Evolutionary conservation across 345 rosid genomes (phyloP), one percentile per base, ranked within the genome.

Genomic region (Camelina laxa): DNA sequence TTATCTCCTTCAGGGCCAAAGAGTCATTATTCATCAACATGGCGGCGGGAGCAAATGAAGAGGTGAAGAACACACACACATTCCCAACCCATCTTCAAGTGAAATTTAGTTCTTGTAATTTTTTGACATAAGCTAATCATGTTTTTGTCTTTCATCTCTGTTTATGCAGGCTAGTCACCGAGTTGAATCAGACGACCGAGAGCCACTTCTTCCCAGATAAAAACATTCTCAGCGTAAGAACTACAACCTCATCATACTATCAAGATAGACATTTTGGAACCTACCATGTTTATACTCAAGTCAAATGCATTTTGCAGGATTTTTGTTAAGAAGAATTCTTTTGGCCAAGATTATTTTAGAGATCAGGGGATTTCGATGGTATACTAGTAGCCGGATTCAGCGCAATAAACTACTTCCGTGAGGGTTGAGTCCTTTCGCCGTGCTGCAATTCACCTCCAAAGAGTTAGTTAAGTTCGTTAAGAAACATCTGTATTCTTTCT

Each of bases 31-130:
- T 94, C 75, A 69, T 94, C 65, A 82, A 91, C 79, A 87, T 94
- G 85, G 80, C 98, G 67, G 97, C 89, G 5, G 97, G 93, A 73
- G 95, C 98, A 74, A 88, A 88, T 69, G 93, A 88, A 74, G 98
- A 90, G 88, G 98, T 94, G 59, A 31, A 65, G 19, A 57, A 42
- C 19, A 54, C 31, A 53, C 9, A 55, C 35, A 54, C 7, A 56
- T 24, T 15, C 50, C 3, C 19, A 22, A 16, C 24, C 3, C 27
- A 24, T 4, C 4, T 16, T 58, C 21, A 8, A 1, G 20, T 9
- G 4, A 30, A 50, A 13, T 20, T 2, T n/a, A 9, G 19, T 20
- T 69, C n/a, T 55, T 54, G 44, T 69, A 55, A 17, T 16, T 56
- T 21, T 24, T 13, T 9, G 20, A 63, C 69, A 10, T 3, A 49